Evolutionary conservation across 2,329 filamentous ascomycete genomes (phyloP), one percentile per base, ranked within the genome.

Genomic region (Graphium sp.): DNA sequence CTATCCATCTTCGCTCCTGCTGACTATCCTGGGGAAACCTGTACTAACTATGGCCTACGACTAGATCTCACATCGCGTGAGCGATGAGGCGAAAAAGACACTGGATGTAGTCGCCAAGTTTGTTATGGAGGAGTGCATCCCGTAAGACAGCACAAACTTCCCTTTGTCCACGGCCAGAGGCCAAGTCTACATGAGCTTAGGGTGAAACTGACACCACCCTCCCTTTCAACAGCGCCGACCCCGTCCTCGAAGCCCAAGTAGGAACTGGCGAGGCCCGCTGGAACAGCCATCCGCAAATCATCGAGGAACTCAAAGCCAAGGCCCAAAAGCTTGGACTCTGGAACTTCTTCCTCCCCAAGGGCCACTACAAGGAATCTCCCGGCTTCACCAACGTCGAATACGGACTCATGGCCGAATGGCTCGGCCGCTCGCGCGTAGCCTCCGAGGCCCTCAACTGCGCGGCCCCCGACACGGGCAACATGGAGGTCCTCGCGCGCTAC

Each of bases 301-400:
- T 98, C 35, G 89, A 98, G 41, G 76, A 89, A 31, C 67, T 98
- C 42, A 95, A 95, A 66, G 60, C 56, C 38, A 80, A 84, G 52
- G 89, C 87, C 24, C 69, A 65, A 46, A 66, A 77, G 41, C 66
- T 93, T 16, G 89, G 87, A 2, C 63, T 98, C 25, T 98, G 89
- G 89, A 98, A 98, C 57, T 79, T 98, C 76, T 98, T 98, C 63
- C 56, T 98, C 41, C 82, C 89, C 38, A 87, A 80, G 60, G 84
- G 76, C 43, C 85, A 94, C 57, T 95, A 94, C 66, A 82, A 78
- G 52, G 82, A 94, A 58, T 91, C 84, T 2, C 84, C 87, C 15
- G 89, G 89, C 19, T 94, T 83, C 59, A 82, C 74, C 34, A 98
- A 95, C 55, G 62, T 98, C 36, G 89, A 98, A 56, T 98, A 98